Evolutionary conservation across 1,139 yeast genomes (phyloP), one percentile per base, ranked within the genome.

Genomic region (Debaryomycetaceae sp.): DNA sequence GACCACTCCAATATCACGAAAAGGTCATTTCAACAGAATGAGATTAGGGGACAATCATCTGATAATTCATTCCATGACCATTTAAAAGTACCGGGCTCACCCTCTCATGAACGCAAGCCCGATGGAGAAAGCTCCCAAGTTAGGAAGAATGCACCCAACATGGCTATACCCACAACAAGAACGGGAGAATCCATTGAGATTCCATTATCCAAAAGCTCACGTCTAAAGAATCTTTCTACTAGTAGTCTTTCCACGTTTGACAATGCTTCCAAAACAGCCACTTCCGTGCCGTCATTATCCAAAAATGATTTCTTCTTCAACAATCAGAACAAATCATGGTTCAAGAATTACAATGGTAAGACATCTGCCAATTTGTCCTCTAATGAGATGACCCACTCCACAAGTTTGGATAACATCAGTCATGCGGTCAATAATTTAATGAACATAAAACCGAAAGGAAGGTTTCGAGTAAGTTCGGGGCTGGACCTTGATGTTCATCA

Each of bases 151-250:
- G 84, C 91, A 0, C 93, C 91, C 1, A 77, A 76, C 55, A 81
- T 87, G 84, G 87, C 95, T 0, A 87, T 87, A 36, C 93, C 95
- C 0, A 87, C 95, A 0, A 85, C 95, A 0, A 66, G 90, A 47
- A 78, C 81, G 33, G 95, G 95, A 2, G 95, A 83, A 54, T 78
- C 93, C 0, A 79, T 87, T 5, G 95, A 87, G 57, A 86, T 87
- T 22, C 84, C 87, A 1, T 39, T 43, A 5, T 39, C 42, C 2
- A 40, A 40, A 24, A 34, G 24, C 22, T 37, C 42, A 6, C 42
- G 14, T 13, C 14, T 34, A 39, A 6, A 44, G 42, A 41, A 40
- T 8, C 41, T 45, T 33, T 23, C 36, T 14, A 27, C 27, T 13
- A 38, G 20, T 41, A 11, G 41, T 22, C 23, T 36, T 14, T 29